Conservation (phyloP, 1,139 yeast genomes). For the Geotrichum macrosporum region DNA sequence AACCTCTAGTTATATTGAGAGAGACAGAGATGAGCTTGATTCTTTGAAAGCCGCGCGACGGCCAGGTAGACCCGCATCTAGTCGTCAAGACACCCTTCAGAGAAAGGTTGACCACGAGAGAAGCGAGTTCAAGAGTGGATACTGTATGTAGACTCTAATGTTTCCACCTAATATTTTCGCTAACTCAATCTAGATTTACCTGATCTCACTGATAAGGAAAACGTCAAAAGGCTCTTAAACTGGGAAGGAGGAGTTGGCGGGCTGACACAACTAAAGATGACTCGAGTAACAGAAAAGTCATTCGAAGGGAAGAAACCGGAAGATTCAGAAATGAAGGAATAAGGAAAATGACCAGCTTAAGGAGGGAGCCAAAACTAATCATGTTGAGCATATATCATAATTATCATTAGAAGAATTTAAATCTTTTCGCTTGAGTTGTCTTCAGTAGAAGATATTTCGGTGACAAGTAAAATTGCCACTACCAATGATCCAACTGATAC, state of each 20-base stretch:
- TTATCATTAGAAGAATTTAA: neutral
- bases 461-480: slow-evolving; percentile 22
- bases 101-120: slow-evolving; percentile 57
- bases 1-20: slow-evolving; percentile 47
- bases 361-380: no score
- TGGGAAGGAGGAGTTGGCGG: slow-evolving; percentile 90
- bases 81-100: slow-evolving; percentile 63
- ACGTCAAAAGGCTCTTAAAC: slow-evolving; percentile 54
- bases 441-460: slow-evolving; percentile 4
- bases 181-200: slow-evolving; percentile 44
- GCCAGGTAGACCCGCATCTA: slow-evolving; percentile 80
- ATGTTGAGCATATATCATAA: slow-evolving; percentile 7
- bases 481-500: slow-evolving; percentile 22
- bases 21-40: slow-evolving; percentile 70
- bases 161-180: no score
- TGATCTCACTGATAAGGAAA: slow-evolving; percentile 57
- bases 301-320: neutral
- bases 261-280: slow-evolving; percentile 53
- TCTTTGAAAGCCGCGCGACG: slow-evolving; percentile 58
- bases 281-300: slow-evolving; percentile 13
- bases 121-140: slow-evolving; percentile 64
- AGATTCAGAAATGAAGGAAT: slow-evolving; percentile 10
- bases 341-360: no score
- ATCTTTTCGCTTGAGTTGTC: neutral
- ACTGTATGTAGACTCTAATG: slow-evolving; percentile 31